Percentiles rank a stretch among this genome's conserved stretches.
These are phyloP conservation scores for Ilyonectria sp. DNA, from an alignment of 2,329 filamentous ascomycete genomes.

Conservation along the genomic window DNA sequence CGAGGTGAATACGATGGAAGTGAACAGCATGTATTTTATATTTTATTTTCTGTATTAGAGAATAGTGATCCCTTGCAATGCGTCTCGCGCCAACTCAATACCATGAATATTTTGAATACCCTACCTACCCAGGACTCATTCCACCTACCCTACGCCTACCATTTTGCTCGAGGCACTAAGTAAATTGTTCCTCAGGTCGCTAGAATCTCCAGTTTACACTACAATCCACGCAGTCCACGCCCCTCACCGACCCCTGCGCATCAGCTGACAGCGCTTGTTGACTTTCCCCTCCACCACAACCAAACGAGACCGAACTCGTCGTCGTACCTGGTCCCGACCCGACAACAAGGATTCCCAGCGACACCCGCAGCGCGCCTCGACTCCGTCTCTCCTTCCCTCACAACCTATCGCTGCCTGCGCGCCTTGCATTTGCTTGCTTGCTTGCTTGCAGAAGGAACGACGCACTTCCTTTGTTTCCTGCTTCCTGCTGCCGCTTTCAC, in stretches of 20 bases:
- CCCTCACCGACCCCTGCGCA: constrained; percentile 40
- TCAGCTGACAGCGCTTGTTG: constrained; percentile 50
- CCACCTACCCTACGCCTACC: constrained; percentile 15
- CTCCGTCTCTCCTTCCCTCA: constrained; percentile 33
- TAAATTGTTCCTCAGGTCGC: neutral
- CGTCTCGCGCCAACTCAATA: neutral
- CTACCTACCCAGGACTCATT: neutral
- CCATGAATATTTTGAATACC: neutral
- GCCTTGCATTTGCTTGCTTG: constrained; percentile 30
- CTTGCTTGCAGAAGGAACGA: constrained; percentile 44
- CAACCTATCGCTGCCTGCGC: constrained; percentile 37
- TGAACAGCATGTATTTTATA: neutral
- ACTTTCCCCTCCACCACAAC: constrained; percentile 46
- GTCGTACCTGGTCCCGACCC: constrained; percentile 38
- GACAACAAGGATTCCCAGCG: constrained; percentile 44
- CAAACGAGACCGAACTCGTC: constrained; percentile 26
- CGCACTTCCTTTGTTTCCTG: constrained; percentile 45
- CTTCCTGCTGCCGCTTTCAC: constrained; percentile 34
- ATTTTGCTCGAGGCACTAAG: neutral
- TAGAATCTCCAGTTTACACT: constrained; percentile 1
- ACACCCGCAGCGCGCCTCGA: constrained; percentile 14
- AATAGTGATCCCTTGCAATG: neutral
- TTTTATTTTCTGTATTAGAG: neutral
- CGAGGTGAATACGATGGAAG: constrained; percentile 7
- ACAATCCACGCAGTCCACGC: constrained; percentile 16